Evolutionary conservation across 1,284 basidiomycete species (phyloP), one percentile per base, ranked within the genome.

Genomic region (Waitea zeae): DNA sequence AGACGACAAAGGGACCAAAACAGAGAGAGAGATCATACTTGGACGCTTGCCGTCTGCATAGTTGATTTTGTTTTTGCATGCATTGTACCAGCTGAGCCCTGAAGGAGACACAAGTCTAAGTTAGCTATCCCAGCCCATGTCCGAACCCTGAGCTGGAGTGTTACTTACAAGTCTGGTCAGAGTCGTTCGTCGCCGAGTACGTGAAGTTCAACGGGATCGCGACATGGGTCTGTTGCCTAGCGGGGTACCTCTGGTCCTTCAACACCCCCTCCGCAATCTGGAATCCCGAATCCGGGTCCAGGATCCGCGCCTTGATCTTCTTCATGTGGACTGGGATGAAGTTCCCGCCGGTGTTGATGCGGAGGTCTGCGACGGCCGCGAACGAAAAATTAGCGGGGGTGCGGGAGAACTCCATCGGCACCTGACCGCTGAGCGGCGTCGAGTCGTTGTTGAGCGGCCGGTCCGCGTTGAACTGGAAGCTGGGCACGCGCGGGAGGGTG

Each of bases 301-400:
- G 79, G 2, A 84, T 57, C 24, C 60, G 53, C 0, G 80, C 84
- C 35, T 62, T 54, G 31, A 90, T 59, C 39, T 64, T 59, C 29
- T 58, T 67, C 56, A 89, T 76, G 24, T 66, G 70, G 27, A 88
- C 51, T 3, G 87, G 84, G 5, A 90, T 58, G 49, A 70, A 80
- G 43, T 78, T 86, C 44, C 53, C 56, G 12, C 58, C 59, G 3
- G 83, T 86, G 54, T 88, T 67, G 31, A 82, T 62, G 45, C 82
- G 64, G 6, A 92, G 58, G 30, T 75, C 64, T 14, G 83, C 70
- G 33, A 66, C 58, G 1, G 74, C 83, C 2, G 78, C 64, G 61
- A 90, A 92, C 13, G 77, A 73, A 53, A 89, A 92, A 53, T 90
- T 90, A 33, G 87, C 73, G 0, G 84, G 84, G 0, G 60, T 49